phyloP scores from a whole-genome alignment of 371 early-diverging fungal species.

The Mucor ambiguus region DNA sequence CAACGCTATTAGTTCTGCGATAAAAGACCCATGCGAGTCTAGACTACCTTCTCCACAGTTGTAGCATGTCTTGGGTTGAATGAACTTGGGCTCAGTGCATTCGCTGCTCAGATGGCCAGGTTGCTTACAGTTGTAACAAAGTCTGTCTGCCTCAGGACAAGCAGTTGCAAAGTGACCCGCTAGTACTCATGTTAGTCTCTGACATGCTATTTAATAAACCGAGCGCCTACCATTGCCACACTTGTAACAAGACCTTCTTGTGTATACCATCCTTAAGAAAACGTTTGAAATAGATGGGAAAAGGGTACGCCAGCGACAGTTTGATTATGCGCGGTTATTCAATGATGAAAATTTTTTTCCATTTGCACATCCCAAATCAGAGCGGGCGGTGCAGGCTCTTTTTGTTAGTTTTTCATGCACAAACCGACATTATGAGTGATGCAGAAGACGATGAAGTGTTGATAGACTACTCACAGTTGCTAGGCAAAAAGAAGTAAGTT shows the following conservation, averaged over 20 bases:
- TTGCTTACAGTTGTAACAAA: slow-evolving; percentile 65
- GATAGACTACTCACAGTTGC: slow-evolving; percentile 27
- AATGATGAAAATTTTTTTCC: neutral
- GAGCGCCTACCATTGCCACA: slow-evolving; percentile 54
- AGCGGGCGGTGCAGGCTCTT: neutral
- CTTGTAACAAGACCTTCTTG: slow-evolving; percentile 56
- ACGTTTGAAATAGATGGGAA: neutral
- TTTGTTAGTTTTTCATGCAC: neutral
- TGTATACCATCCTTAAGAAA: slow-evolving; percentile 37
- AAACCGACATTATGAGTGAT: slow-evolving; percentile 22
- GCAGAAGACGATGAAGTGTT: slow-evolving; percentile 25
- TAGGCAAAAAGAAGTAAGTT: slow-evolving; percentile 12
- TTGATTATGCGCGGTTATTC: slow-evolving; percentile 1
- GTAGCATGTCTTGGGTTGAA: slow-evolving; percentile 62
- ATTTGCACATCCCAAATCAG: neutral
- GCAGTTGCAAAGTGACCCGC: slow-evolving; percentile 56
- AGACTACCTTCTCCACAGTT: slow-evolving; percentile 61
- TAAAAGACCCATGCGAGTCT: neutral
- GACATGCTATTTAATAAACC: neutral
- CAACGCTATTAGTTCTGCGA: neutral
- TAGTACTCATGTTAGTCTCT: slow-evolving; percentile 9
- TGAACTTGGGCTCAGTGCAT: slow-evolving; percentile 56
- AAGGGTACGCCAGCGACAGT: neutral
- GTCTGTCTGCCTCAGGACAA: slow-evolving; percentile 55
- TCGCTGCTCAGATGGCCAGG: slow-evolving; percentile 61